Conservation (phyloP, 2,329 filamentous ascomycete species). For the Leptoxyphium fumago region DNA sequence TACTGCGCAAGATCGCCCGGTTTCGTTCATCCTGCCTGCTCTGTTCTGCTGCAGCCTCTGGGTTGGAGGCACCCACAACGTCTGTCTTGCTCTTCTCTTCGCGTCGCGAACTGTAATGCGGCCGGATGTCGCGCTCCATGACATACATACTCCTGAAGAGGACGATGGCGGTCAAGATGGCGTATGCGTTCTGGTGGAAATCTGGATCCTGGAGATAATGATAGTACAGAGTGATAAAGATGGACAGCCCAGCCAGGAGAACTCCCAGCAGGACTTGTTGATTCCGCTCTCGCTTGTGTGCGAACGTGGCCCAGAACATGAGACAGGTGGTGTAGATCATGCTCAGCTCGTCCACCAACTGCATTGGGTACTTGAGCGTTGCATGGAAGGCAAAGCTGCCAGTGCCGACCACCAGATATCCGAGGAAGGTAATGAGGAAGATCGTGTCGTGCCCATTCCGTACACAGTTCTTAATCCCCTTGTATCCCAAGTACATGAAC, state of each 20-base stretch:
- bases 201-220: slow-evolving; percentile 67
- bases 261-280: slow-evolving; percentile 42
- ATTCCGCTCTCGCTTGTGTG: slow-evolving; percentile 43
- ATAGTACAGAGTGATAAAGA: slow-evolving; percentile 67
- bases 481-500: slow-evolving; percentile 64
- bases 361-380: slow-evolving; percentile 55
- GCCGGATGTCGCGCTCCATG: slow-evolving; percentile 54
- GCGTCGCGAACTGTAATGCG: slow-evolving; percentile 33
- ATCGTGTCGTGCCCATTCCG: slow-evolving; percentile 59
- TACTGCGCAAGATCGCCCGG: slow-evolving; percentile 42
- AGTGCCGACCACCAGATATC: slow-evolving; percentile 45
- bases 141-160: slow-evolving; percentile 61
- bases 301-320: slow-evolving; percentile 61
- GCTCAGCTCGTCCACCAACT: slow-evolving; percentile 53
- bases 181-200: slow-evolving; percentile 73
- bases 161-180: slow-evolving; percentile 53
- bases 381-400: slow-evolving; percentile 51
- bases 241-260: slow-evolving; percentile 35
- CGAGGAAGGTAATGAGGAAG: slow-evolving; percentile 53
- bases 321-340: slow-evolving; percentile 61
- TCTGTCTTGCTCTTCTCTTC: slow-evolving; percentile 24
- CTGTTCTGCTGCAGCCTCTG: slow-evolving; percentile 22
- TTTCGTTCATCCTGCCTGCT: slow-evolving; percentile 41
- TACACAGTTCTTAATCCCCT: slow-evolving; percentile 60
- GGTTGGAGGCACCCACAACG: slow-evolving; percentile 3